phyloP scores from a whole-genome alignment of 192 early-diverging fungal genomes.

The Coemansia sp. region DNA sequence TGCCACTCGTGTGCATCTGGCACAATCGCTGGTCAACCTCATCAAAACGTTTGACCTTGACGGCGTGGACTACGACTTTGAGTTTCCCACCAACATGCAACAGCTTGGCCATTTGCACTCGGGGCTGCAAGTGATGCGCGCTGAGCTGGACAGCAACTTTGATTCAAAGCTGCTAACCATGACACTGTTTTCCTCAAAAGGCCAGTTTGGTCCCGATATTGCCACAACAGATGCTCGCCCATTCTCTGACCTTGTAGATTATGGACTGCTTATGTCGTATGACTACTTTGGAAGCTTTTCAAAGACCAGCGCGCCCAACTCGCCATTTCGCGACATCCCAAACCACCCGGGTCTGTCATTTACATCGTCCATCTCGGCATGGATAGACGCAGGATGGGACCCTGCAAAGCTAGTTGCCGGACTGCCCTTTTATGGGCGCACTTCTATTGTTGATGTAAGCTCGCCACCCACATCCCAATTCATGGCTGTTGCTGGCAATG shows the following conservation, averaged over 20 bases:
- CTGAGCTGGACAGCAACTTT: slow-evolving; percentile 54
- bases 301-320: slow-evolving; percentile 53
- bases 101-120: slow-evolving; percentile 60
- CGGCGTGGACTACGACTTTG: slow-evolving; percentile 67
- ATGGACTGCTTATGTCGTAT: slow-evolving; percentile 72
- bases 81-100: slow-evolving; percentile 55
- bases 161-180: slow-evolving; percentile 59
- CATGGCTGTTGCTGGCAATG: slow-evolving; percentile 30
- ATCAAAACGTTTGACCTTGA: slow-evolving; percentile 55
- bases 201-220: slow-evolving; percentile 53
- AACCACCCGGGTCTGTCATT: slow-evolving; percentile 47
- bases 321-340: slow-evolving; percentile 50
- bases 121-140: slow-evolving; percentile 58
- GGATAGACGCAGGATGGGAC: slow-evolving; percentile 60
- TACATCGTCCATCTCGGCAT: slow-evolving; percentile 52
- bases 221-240: slow-evolving; percentile 55
- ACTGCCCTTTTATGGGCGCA: slow-evolving; percentile 64
- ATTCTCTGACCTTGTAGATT: slow-evolving; percentile 62
- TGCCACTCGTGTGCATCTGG: slow-evolving; percentile 32
- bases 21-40: slow-evolving; percentile 32
- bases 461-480: slow-evolving; percentile 20
- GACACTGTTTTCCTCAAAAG: slow-evolving; percentile 58
- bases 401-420: slow-evolving; percentile 62
- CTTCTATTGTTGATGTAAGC: slow-evolving; percentile 18
- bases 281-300: slow-evolving; percentile 64